phyloP scores from a whole-genome alignment of 2,329 filamentous ascomycete genomes.

The Ophiostoma fasciatum region DNA sequence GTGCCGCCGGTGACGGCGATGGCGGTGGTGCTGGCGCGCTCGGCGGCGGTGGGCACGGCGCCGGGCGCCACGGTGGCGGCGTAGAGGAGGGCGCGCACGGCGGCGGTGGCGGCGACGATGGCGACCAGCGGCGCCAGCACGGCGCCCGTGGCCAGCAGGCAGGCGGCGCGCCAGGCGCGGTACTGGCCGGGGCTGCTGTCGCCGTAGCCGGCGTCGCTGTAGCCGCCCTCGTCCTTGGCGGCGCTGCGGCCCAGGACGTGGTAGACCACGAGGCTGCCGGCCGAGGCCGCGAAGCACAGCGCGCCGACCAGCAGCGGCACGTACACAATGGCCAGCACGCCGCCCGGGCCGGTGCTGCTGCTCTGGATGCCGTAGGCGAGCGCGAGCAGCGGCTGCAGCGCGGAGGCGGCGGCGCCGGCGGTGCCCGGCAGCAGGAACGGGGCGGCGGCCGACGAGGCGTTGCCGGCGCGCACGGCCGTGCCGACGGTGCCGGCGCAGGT shows the following conservation, averaged over 20 bases:
- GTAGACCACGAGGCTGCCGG: conserved; percentile 5
- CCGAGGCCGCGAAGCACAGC: conserved; percentile 8
- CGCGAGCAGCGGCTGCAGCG: conserved; percentile 9
- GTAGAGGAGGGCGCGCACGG: conserved; percentile 12
- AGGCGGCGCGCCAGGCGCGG: conserved; percentile 4
- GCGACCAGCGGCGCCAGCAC: conserved; percentile 8
- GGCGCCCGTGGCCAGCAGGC: conserved; percentile 8
- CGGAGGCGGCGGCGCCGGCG: conserved; percentile 2
- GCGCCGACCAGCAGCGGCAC: conserved; percentile 8
- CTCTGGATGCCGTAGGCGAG: conserved; percentile 8
- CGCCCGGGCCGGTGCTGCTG: conserved; percentile 8
- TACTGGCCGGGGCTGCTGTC: background rate
- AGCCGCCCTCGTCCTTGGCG: background rate
- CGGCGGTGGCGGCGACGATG: conserved; percentile 8
- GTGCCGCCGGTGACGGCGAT: conserved; percentile 8
- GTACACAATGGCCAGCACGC: conserved; percentile 8
- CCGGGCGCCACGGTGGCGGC: conserved; percentile 9
- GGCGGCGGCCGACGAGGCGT: background rate
- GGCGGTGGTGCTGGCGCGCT: background rate
- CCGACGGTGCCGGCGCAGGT: conserved; percentile 10
- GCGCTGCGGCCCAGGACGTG: background rate
- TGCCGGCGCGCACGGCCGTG: conserved; percentile 1
- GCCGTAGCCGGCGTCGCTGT: background rate
- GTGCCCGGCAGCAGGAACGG: conserved; percentile 9
- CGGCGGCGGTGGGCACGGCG: background rate